A percentile compares a stretch with the other conserved stretches of the same genome.
Conservation (phyloP, 73 alveolate genomes). For the Loxodes magnus region DNA sequence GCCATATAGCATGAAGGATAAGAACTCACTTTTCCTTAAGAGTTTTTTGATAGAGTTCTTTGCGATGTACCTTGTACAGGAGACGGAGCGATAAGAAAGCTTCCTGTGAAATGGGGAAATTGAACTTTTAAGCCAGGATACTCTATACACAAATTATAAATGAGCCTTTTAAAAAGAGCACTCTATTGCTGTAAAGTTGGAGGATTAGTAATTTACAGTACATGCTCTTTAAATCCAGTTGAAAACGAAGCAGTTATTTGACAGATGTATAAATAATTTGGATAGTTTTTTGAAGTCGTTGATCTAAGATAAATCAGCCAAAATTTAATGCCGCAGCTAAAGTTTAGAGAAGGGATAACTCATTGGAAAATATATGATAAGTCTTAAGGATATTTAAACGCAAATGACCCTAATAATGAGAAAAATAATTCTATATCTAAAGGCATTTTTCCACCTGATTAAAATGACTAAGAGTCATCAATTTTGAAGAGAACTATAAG, state of each 20-base stretch:
- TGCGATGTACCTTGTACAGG: conserved; percentile 99
- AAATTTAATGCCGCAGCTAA: conserved; percentile 49
- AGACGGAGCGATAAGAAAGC: conserved; percentile 98
- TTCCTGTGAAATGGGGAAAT: conserved; percentile 90
- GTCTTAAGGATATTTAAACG: background rate
- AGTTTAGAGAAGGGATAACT: conserved; percentile 64
- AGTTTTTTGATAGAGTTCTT: conserved; percentile 79
- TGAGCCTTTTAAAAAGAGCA: conserved; percentile 77
- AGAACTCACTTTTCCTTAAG: conserved; percentile 61
- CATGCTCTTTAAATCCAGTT: conserved; percentile 97
- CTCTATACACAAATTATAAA: conserved; percentile 82
- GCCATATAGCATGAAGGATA: conserved; percentile 87
- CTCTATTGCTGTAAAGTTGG: conserved; percentile 77
- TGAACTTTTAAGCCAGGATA: conserved; percentile 89
- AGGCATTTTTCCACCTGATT: background rate
- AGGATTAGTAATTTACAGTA: conserved; percentile 89
- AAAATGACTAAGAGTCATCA: no score
- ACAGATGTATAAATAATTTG: conserved; percentile 52
- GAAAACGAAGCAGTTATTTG: conserved; percentile 96
- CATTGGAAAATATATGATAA: conserved; percentile 69
- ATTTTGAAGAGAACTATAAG: conserved; percentile 70
- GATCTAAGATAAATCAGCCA: conserved; percentile 41
- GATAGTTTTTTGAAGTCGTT: conserved; percentile 59
- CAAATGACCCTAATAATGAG: background rate
- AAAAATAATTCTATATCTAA: conserved; percentile 1